These are phyloP conservation scores for Mortierella sp. DNA, from an alignment of 371 early-diverging fungal species.

Conservation along the genomic window DNA sequence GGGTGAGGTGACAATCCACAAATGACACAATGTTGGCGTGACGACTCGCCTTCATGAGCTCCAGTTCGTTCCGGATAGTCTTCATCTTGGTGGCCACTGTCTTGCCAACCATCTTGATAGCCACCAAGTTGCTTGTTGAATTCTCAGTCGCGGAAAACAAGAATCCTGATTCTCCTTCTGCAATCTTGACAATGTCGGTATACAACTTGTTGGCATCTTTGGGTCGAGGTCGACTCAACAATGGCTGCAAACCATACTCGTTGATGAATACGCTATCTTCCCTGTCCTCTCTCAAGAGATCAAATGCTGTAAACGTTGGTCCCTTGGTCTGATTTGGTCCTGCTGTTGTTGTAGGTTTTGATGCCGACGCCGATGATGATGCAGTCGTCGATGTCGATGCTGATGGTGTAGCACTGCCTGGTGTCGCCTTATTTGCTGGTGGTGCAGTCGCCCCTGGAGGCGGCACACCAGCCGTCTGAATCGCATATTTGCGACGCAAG, in stretches of 20 bases:
- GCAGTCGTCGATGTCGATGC: too few relatives aligned
- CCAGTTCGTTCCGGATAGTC: conserved; percentile 76
- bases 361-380: too few relatives aligned
- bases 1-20: conserved; percentile 70
- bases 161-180: conserved; percentile 85
- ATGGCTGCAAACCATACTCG: conserved; percentile 54
- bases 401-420: neutral
- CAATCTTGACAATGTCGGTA: conserved; percentile 67
- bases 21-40: conserved; percentile 79
- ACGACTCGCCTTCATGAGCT: conserved; percentile 74
- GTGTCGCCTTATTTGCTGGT: neutral
- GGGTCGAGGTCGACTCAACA: conserved; percentile 54
- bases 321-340: too few relatives aligned
- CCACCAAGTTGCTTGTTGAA: conserved; percentile 58
- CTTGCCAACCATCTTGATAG: conserved; percentile 78
- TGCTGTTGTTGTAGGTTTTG: too few relatives aligned
- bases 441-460: conserved; percentile 5
- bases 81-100: conserved; percentile 72
- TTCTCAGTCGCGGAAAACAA: conserved; percentile 71
- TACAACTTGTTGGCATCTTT: conserved; percentile 60
- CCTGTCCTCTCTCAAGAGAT: conserved; percentile 17
- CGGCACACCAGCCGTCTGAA: conserved; percentile 16
- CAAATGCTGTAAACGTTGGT: too few relatives aligned
- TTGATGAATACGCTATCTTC: conserved; percentile 22
- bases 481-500: conserved; percentile 36